Conservation (phyloP, 176 grass and related monocot species). For the bread wheat (Triticum aestivum) region IWGSC_CS_RefSeq_v2.1 NC_057811.1:341687579-341688078, state of each 20-base stretch:
- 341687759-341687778: constrained; percentile 46
- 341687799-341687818: constrained; percentile 39
- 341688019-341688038: constrained; percentile 45
- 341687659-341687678: constrained; percentile 74
- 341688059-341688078: constrained; percentile 70
- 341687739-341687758: constrained; percentile 58
- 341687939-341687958: constrained; percentile 59
- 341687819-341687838: constrained; percentile 50
- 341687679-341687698: constrained; percentile 60
- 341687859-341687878: constrained; percentile 44
- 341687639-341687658: constrained; percentile 34
- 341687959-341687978: constrained; percentile 54
- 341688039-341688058: constrained; percentile 57
- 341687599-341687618: constrained; percentile 33
- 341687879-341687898: constrained; percentile 36
- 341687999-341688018: constrained; percentile 78
- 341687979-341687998: constrained; percentile 42
- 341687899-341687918: constrained; percentile 62
- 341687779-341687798: constrained; percentile 45
- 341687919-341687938: constrained; percentile 53
- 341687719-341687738: constrained; percentile 58
- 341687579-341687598: constrained; percentile 49
- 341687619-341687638: constrained; percentile 34
- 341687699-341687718: constrained; percentile 51
- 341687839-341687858: constrained; percentile 44